These are phyloP conservation scores for Linanthus parryae DNA, from an alignment of 148 eudicot genomes.

Conservation along the genomic window DNA sequence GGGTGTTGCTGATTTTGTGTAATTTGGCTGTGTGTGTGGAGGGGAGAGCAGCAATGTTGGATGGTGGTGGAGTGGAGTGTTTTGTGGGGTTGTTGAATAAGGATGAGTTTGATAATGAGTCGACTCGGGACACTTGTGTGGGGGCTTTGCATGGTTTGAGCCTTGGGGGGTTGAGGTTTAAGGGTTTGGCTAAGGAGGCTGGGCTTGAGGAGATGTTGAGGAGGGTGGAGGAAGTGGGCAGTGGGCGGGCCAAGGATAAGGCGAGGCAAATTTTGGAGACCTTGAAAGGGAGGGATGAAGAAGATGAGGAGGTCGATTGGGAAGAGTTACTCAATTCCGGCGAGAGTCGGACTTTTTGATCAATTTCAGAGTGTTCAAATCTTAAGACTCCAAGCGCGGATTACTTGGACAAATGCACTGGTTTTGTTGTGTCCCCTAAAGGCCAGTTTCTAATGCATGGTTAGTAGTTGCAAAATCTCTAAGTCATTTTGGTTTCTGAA, in stretches of 20 bases:
- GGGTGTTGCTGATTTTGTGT: constrained; percentile 56
- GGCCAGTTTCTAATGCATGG: too few relatives aligned
- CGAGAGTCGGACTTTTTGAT: constrained; percentile 27
- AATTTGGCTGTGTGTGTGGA: constrained; percentile 66
- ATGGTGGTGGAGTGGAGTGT: constrained; percentile 58
- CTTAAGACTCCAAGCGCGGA: too few relatives aligned
- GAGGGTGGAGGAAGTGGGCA: constrained; percentile 31
- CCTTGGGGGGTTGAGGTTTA: constrained; percentile 80
- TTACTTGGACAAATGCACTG: too few relatives aligned
- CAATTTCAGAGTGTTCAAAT: too few relatives aligned
- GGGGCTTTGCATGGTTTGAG: constrained; percentile 66
- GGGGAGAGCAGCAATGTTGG: constrained; percentile 79
- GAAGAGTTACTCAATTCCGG: constrained; percentile 62
- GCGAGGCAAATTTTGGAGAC: constrained; percentile 53
- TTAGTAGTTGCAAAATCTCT: too few relatives aligned
- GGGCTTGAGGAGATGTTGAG: constrained; percentile 59
- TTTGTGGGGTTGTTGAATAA: constrained; percentile 45
- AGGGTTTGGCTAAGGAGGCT: constrained; percentile 64
- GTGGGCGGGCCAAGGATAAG: constrained; percentile 47
- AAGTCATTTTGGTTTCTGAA: too few relatives aligned
- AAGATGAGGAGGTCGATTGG: constrained; percentile 84
- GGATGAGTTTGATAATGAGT: constrained; percentile 44
- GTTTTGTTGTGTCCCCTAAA: too few relatives aligned
- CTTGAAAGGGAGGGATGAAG: constrained; percentile 60
- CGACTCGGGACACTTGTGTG: constrained; percentile 70